Percentiles rank a stretch among this genome's conserved stretches.
Conservation (phyloP, 768 basidiomycete species). For the Psilocybe cyanescens region DNA sequence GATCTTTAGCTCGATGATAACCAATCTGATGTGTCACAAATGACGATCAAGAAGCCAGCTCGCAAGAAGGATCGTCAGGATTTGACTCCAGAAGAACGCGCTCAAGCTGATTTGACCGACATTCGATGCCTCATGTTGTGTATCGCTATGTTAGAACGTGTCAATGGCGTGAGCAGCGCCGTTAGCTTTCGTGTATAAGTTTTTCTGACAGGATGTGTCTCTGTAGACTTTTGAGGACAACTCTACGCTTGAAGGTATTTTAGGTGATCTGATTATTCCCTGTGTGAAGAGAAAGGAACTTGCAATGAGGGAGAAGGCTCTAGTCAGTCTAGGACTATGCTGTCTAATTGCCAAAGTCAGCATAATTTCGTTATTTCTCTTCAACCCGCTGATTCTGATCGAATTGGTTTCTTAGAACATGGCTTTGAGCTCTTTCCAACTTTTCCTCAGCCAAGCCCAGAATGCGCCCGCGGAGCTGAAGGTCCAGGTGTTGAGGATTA, state of each 20-base stretch:
- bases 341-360: conserved; percentile 80
- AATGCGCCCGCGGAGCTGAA: conserved; percentile 77
- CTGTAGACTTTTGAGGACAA: conserved; percentile 76
- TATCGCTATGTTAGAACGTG: conserved; percentile 88
- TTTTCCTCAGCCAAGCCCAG: conserved; percentile 81
- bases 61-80: conserved; percentile 54
- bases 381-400: background rate
- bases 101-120: conserved; percentile 71
- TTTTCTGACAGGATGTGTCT: conserved; percentile 23
- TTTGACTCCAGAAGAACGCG: conserved; percentile 68
- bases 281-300: conserved; percentile 89
- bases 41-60: conserved; percentile 27
- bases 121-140: conserved; percentile 83
- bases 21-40: conserved; percentile 30
- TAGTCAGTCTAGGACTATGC: conserved; percentile 81
- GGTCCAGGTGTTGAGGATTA: conserved; percentile 77
- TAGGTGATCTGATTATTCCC: conserved; percentile 88
- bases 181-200: background rate
- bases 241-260: conserved; percentile 79
- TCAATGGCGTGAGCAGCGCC: conserved; percentile 72
- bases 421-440: conserved; percentile 71
- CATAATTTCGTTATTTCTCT: background rate
- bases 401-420: conserved; percentile 45
- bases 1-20: conserved; percentile 25
- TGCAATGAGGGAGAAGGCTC: conserved; percentile 77